Evolutionary conservation across 2,329 filamentous ascomycete species (phyloP), one percentile per base, ranked within the genome.

Genomic region (Colletotrichum falcatum): DNA sequence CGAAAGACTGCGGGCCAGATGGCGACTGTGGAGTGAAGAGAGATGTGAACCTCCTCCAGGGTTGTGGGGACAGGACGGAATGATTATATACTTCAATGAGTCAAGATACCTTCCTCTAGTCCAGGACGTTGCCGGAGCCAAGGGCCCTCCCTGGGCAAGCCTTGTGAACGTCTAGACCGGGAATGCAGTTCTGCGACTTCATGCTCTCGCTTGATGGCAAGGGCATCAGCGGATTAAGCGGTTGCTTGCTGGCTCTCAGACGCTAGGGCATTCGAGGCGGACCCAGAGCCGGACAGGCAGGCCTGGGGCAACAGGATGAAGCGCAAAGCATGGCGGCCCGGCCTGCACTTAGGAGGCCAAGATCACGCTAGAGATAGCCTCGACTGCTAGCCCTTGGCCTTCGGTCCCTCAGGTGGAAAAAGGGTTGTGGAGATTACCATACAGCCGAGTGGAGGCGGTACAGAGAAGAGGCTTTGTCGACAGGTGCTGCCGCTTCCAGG

Each of bases 271-370:
- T 30, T 23, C 48, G n/a, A 33, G 30, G 16, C 35, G 28, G 54
- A n/a, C 33, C 26, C n/a, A 48, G 18, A n/a, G n/a, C 33, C 42
- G 26, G 39, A 23, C 28, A 61, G 37, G 33, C n/a, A 37, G 39
- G 28, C 28, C 56, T 54, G 23, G 30, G 33, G 18, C 23, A 23
- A 39, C 60, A 33, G 23, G 30, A 53, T 26, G 28, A 16, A 35
- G 33, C 48, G 66, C 66, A 66, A 70, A 70, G 66, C 56, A 61
- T 66, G 49, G 37, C 37, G 42, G 33, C 30, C 30, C 30, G 39
- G n/a, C 35, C 66, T 68, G 53, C 35, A 46, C 53, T 44, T 6
- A 20, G 18, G 46, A 18, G 26, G 61, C 35, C 33, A 58, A 37
- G 44, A 59, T n/a, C 28, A 51, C 42, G 30, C 66, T 55, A 70